phyloP scores from a whole-genome alignment of 1,284 basidiomycete species.

The Rhodotorula sp. region DNA sequence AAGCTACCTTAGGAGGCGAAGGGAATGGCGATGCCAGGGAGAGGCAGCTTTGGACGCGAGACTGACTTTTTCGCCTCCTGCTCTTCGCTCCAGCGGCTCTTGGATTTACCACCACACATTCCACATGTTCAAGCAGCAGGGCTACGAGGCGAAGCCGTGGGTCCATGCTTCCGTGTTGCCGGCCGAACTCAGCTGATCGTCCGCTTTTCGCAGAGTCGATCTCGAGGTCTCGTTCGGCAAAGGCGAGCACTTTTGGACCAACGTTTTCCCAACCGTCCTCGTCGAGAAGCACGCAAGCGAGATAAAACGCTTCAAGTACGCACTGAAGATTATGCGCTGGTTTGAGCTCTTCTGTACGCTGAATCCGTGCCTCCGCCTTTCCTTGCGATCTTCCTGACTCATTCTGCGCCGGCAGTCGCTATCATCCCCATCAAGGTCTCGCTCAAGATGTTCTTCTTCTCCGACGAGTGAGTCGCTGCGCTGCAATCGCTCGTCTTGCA shows the following conservation, averaged over 20 bases:
- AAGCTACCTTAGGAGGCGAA: too few relatives aligned
- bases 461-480: conserved; percentile 51
- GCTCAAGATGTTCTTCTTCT: conserved; percentile 61
- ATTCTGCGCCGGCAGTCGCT: conserved; percentile 46
- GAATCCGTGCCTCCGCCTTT: conserved; percentile 45
- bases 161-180: not conserved
- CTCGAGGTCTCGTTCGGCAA: conserved; percentile 67
- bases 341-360: conserved; percentile 54
- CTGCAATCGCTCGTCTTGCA: too few relatives aligned
- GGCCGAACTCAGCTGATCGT: not conserved
- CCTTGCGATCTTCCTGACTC: too few relatives aligned
- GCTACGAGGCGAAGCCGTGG: conserved; percentile 52
- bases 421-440: conserved; percentile 62
- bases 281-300: conserved; percentile 57
- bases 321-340: conserved; percentile 57
- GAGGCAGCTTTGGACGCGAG: not conserved
- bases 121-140: conserved; percentile 57
- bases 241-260: conserved; percentile 62
- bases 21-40: too few relatives aligned
- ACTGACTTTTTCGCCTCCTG: not conserved
- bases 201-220: conserved; percentile 53
- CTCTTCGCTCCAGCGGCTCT: conserved; percentile 5
- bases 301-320: conserved; percentile 62
- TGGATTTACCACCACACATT: conserved; percentile 40
- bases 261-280: conserved; percentile 62